These are phyloP conservation scores for Pouteria glomerata DNA, from an alignment of 148 eudicot species.

Conservation along the genomic window DNA sequence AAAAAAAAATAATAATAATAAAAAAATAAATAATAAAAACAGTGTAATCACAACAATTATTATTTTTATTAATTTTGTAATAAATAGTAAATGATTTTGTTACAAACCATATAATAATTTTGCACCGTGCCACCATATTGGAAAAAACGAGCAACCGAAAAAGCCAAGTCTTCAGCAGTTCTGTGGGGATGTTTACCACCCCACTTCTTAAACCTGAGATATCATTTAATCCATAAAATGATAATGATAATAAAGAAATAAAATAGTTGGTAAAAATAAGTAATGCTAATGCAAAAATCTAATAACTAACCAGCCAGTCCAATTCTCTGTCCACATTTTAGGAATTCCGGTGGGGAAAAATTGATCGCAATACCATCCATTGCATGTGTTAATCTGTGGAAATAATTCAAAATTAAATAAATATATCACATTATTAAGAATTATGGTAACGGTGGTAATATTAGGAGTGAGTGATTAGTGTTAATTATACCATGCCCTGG, in stretches of 20 bases:
- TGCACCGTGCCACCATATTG: conserved; percentile 31
- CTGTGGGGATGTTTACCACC: conserved; percentile 32
- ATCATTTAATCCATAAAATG: not conserved
- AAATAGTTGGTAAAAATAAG: not conserved
- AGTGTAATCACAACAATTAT: not conserved
- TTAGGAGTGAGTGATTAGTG: not conserved
- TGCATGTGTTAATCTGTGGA: conserved; percentile 45
- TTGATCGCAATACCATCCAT: conserved; percentile 48
- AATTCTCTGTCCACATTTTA: conserved; percentile 65
- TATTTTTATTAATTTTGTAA: too few relatives aligned
- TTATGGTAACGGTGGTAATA: not conserved
- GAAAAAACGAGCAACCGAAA: conserved; percentile 32
- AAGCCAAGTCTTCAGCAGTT: conserved; percentile 37
- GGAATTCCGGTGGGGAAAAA: conserved; percentile 37
- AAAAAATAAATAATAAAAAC: not conserved
- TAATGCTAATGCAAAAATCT: not conserved
- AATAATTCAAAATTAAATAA: not conserved
- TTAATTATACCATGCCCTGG: conserved; percentile 29
- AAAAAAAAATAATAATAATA: not conserved
- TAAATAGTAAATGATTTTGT: not conserved
- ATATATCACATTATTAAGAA: not conserved
- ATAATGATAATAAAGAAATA: not conserved
- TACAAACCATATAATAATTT: conserved; percentile 38
- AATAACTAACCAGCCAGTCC: conserved; percentile 55
- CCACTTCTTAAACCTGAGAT: conserved; percentile 32